A percentile compares a stretch with the other conserved stretches of the same genome.
Conservation (phyloP, 2,329 filamentous ascomycete genomes). For the Cercospora nicotianae region DNA sequence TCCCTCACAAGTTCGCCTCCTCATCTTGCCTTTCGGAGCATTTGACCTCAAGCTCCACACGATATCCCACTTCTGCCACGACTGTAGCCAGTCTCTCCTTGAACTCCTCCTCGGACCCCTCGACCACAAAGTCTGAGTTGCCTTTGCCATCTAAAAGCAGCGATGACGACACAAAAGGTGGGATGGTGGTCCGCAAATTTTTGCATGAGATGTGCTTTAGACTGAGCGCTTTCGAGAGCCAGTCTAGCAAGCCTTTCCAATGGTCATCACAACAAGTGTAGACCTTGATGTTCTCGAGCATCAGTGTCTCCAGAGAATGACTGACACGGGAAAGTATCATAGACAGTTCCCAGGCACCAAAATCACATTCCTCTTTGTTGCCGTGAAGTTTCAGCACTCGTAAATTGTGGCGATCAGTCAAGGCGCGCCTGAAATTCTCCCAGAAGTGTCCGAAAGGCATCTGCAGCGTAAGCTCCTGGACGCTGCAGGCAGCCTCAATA, state of each 20-base stretch:
- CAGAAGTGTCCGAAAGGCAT: not conserved
- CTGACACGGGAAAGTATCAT: not conserved
- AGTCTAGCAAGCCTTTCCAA: not conserved
- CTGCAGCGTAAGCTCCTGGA: not conserved
- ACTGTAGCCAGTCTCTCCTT: not conserved
- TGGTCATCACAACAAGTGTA: not conserved
- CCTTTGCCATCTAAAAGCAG: not conserved
- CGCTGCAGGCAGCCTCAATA: not conserved
- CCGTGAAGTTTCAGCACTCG: not conserved
- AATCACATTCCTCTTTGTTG: not conserved
- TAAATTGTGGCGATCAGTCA: not conserved
- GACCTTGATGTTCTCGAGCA: not conserved
- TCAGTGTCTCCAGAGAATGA: not conserved
- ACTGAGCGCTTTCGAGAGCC: not conserved
- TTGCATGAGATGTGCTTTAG: not conserved
- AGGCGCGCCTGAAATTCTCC: not conserved
- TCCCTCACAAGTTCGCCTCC: not conserved
- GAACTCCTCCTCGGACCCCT: not conserved
- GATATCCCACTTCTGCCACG: not conserved
- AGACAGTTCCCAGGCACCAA: not conserved
- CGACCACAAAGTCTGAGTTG: not conserved
- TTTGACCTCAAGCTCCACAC: not conserved
- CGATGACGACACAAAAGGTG: not conserved
- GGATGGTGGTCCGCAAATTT: not conserved
- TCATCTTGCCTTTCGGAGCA: not conserved